Evolutionary conservation across 495 filamentous ascomycete genomes (phyloP).

Genomic region (Daldinia decipiens): DNA sequence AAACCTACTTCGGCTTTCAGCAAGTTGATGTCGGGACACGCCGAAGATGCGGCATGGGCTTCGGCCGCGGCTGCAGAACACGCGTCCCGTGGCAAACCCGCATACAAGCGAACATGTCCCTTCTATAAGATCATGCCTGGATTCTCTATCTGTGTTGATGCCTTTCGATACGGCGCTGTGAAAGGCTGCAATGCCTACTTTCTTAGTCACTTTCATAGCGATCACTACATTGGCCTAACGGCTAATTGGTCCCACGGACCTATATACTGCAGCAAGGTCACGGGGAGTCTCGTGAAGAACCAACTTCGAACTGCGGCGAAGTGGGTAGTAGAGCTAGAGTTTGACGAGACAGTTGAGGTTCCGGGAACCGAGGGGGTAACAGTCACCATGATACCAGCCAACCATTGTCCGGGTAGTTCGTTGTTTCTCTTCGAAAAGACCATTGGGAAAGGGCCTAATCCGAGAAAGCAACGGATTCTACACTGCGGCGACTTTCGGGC

Average conservation of each 20-base stretch:
- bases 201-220: constrained; percentile 96
- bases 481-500: constrained; percentile 98
- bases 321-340: constrained; percentile 86
- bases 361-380: constrained; percentile 80
- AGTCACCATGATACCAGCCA: constrained; percentile 95
- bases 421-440: constrained; percentile 91
- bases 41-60: constrained; percentile 91
- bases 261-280: constrained; percentile 95
- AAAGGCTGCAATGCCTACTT: constrained; percentile 95
- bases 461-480: constrained; percentile 76
- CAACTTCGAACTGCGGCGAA: constrained; percentile 87
- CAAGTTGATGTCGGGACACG: constrained; percentile 89
- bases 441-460: constrained; percentile 66
- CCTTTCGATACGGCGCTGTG: constrained; percentile 94
- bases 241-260: constrained; percentile 91
- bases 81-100: constrained; percentile 84
- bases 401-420: constrained; percentile 96
- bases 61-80: constrained; percentile 82
- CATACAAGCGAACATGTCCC: constrained; percentile 89
- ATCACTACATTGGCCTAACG: constrained; percentile 94
- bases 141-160: constrained; percentile 92
- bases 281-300: constrained; percentile 85
- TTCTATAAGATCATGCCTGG: constrained; percentile 98
- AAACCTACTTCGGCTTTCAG: constrained; percentile 77
- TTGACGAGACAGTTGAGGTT: constrained; percentile 82